Evolutionary conservation across 768 basidiomycete genomes (phyloP), one percentile per base, ranked within the genome.

Genomic region (Tephrocybe sp.): DNA sequence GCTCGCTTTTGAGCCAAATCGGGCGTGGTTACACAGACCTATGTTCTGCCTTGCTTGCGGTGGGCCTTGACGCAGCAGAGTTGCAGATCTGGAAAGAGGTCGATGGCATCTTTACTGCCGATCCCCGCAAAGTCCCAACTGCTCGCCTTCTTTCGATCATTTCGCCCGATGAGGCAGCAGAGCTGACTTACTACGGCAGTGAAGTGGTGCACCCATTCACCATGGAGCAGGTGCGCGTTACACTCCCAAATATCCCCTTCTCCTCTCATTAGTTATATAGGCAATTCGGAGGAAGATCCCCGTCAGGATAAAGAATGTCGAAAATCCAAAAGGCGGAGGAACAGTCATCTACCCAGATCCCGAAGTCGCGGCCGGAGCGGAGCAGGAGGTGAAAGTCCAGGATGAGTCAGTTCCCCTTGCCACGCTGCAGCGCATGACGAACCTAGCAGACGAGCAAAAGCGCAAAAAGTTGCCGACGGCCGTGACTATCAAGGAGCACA

Each of bases 51-150:
- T 74, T 98, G 5, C 86, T 95, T 21, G 88, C 97, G 0, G 97
- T 91, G 8, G 97, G 95, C 2, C 76, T 97, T 8, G 70, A 78
- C 7, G 94, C 95, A 0, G 77, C 88, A 2, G 97, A 99, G 66
- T 77, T 98, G 25, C 97, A 99, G 69, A 94, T 99, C 42, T 99
- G 97, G 97, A 99, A 99, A 68, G 97, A 99, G 63, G 92, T 97
- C 27, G 97, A 98, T 60, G 97, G 97, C 2, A 97, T 98, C 61
- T 98, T 99, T 71, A 97, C 95, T 6, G 97, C 97, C 15, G 97
- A 98, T 65, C 97, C 97, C 1, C 80, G 94, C 48, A 97, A 98
- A 70, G 94, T 99, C 4, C 85, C 87, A 36, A 93, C 94, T 1
- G 97, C 97, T 23, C 84, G 97, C 33, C 74, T 99, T 15, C 84